These are phyloP conservation scores for Eutypella sp. DNA, from an alignment of 2,329 filamentous ascomycete species.

Conservation along the genomic window DNA sequence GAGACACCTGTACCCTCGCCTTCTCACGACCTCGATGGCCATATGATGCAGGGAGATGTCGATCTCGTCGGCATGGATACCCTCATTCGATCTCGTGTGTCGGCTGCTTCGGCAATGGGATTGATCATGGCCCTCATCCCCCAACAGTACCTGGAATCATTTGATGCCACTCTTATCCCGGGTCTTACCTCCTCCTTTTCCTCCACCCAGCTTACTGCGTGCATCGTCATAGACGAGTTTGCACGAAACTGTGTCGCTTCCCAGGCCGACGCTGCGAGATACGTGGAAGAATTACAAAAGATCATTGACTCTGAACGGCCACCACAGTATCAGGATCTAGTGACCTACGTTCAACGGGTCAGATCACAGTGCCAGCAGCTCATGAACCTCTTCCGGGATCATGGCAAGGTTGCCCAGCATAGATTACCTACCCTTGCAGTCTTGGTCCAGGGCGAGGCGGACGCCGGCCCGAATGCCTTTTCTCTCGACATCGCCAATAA, in stretches of 20 bases:
- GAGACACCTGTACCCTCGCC: slow-evolving; percentile 57
- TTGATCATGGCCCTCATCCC: slow-evolving; percentile 76
- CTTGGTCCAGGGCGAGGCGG: slow-evolving; percentile 86
- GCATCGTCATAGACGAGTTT: slow-evolving; percentile 84
- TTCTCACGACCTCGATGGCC: slow-evolving; percentile 94
- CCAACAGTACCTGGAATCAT: slow-evolving; percentile 54
- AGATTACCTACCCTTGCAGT: slow-evolving; percentile 80
- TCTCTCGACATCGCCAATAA: slow-evolving; percentile 84
- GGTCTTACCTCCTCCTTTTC: slow-evolving; percentile 70
- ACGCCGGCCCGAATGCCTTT: slow-evolving; percentile 89
- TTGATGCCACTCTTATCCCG: slow-evolving; percentile 60
- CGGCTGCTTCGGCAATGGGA: slow-evolving; percentile 80
- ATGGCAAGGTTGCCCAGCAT: slow-evolving; percentile 71
- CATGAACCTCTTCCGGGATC: slow-evolving; percentile 85
- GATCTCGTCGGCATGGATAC: slow-evolving; percentile 88
- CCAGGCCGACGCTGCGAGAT: slow-evolving; percentile 50
- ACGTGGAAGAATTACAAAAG: slow-evolving; percentile 61
- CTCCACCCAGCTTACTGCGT: slow-evolving; percentile 78
- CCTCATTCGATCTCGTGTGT: slow-evolving; percentile 84
- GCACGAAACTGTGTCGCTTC: slow-evolving; percentile 52
- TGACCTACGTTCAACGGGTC: slow-evolving; percentile 83
- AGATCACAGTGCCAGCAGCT: slow-evolving; percentile 88
- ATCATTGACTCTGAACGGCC: slow-evolving; percentile 82
- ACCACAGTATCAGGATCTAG: slow-evolving; percentile 79
- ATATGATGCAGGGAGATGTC: slow-evolving; percentile 96